Evolutionary conservation across 768 basidiomycete genomes (phyloP), one percentile per base, ranked within the genome.

Genomic region (Plicaturopsis crispa): DNA sequence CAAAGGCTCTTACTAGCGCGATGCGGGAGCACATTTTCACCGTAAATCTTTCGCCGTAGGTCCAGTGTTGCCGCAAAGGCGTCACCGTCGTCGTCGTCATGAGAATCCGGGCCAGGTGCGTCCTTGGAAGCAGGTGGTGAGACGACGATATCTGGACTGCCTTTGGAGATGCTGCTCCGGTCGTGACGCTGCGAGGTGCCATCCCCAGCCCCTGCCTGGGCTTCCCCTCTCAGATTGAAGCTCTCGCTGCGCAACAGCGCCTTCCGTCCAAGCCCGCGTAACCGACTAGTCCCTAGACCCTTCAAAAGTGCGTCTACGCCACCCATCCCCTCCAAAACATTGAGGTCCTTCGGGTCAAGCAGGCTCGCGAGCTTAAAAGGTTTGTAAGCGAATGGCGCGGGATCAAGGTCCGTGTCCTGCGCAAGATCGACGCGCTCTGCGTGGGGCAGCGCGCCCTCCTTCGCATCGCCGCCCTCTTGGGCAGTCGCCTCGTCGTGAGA

Each of bases 331-430:
- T 65, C 65, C 22, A 99, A 71, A 11, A 68, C 55, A 2, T 80
- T 71, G 8, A 92, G 46, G 45, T 67, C 81, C 62, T 96, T 97
- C 6, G 92, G 91, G 54, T 98, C 93, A 24, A 98, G 78, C 38
- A 96, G 73, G 43, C 78, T 75, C 1, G 93, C 93, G 12, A 97
- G 78, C 35, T 71, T 65, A 43, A 70, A 74, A 0, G 93, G 88
- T 40, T 78, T 79, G 51, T 80, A 80, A 8, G 52, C 55, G 58
- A 94, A 96, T 0, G 89, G 87, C 1, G 73, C 58, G 1, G 81
- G 75, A 54, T 92, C 73, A 26, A 65, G 61, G 41, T 69, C 67
- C 13, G 60, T 53, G 44, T 73, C 70, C 44, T 69, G 65, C 5
- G 50, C 42, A 20, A 59, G 43, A 19, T 60, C 57, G 6, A 60